Evolutionary conservation across 164 flowering plant genomes (phyloP), one percentile per base, ranked within the genome.

Genomic region (Dillenia suffruticosa): DNA sequence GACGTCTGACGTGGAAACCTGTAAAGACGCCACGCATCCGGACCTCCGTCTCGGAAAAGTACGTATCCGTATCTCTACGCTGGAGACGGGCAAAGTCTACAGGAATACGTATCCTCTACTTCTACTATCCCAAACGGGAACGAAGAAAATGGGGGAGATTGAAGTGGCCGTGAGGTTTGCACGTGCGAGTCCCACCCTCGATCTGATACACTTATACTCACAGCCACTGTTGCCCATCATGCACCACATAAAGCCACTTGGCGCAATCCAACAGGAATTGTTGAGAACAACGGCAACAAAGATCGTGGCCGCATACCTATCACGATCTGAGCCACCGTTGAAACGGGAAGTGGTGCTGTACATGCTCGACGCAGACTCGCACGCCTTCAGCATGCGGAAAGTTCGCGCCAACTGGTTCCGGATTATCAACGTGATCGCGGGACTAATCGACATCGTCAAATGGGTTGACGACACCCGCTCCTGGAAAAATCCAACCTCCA

Each of bases 321-420:
- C 90, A 1, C 59, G 92, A 56, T 80, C 99, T 0, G 97, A 94
- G 63, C 99, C 99, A 44, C 95, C 97, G 3, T 70, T 91, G 5
- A 48, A 79, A 8, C 84, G 71, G 2, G 96, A 94, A 70, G 88
- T 86, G 11, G 93, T 89, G 14, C 71, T 78, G 1, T 84, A 80
- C 80, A 69, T 90, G 92, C 83, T 90, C 0, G 97, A 88, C 44
- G 82, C 80, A 0, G 90, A 93, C 44, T 75, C 89, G 6, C 74
- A 79, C 22, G 46, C 72, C 0, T 93, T 84, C 49, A 89, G 98
- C 75, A 88, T 93, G 90, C 65, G 98, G 12, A 85, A 80, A 60
- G 81, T 84, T 2, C 86, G 94, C 0, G 96, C 88, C 9, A 93
- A 93, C 56, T 93, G 90, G 90, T 66, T 48, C 9, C 69, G 98